Percentiles rank a stretch among this genome's conserved stretches.
Evolutionary conservation across 805 yeast species (phyloP).

Genomic region (Ogataea nakhonphanomensis): DNA sequence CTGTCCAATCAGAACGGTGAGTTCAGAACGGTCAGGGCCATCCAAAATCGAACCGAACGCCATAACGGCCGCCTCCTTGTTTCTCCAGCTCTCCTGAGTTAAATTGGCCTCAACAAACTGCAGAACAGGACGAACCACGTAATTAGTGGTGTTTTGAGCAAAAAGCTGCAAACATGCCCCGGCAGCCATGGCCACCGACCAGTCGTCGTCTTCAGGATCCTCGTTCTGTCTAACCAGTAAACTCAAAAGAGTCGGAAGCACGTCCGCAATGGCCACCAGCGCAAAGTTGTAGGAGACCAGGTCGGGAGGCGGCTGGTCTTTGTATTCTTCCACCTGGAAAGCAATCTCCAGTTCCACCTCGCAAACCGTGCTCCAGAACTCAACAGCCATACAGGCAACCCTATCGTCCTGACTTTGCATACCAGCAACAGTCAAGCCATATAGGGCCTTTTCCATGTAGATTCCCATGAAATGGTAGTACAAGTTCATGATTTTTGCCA

Average conservation of each 20-base stretch:
- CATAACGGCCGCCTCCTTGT: slow-evolving; percentile 97
- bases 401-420: slow-evolving; percentile 81
- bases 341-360: slow-evolving; percentile 90
- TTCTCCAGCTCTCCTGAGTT: slow-evolving; percentile 64
- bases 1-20: slow-evolving; percentile 66
- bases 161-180: slow-evolving; percentile 94
- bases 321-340: slow-evolving; percentile 59
- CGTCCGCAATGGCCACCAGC: slow-evolving; percentile 74
- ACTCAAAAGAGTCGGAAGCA: slow-evolving; percentile 79
- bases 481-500: slow-evolving; percentile 85
- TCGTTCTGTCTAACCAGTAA: slow-evolving; percentile 87
- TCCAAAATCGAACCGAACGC: slow-evolving; percentile 96
- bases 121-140: slow-evolving; percentile 81
- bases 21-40: slow-evolving; percentile 79
- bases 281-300: slow-evolving; percentile 76
- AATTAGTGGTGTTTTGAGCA: slow-evolving; percentile 85
- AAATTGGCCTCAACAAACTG: slow-evolving; percentile 79
- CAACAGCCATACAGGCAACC: slow-evolving; percentile 97
- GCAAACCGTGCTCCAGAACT: slow-evolving; percentile 99
- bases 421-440: slow-evolving; percentile 83
- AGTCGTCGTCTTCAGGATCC: slow-evolving; percentile 91
- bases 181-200: slow-evolving; percentile 99
- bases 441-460: slow-evolving; percentile 96
- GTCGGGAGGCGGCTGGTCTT: slow-evolving; percentile 43
- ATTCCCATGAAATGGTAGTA: slow-evolving; percentile 89